Evolutionary conservation across 1,284 basidiomycete genomes (phyloP), one percentile per base, ranked within the genome.

Genomic region (Microbotryomycetes sp.): DNA sequence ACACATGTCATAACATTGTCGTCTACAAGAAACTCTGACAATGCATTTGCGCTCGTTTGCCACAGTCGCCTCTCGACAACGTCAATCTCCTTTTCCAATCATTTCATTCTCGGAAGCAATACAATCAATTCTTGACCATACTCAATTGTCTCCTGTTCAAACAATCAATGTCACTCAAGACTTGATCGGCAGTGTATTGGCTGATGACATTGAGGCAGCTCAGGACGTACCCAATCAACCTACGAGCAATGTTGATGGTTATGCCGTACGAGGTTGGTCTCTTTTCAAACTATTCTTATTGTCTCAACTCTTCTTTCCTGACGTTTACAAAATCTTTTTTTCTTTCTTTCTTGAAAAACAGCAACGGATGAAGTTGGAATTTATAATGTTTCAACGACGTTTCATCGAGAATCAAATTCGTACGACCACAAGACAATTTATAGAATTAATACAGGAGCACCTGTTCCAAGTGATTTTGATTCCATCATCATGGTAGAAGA

Each of bases 401-500:
- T 67, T 67, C 62, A 58, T n/a, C 30, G 81, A 83, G 67, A 42
- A 72, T 36, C 36, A 70, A 73, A 88, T 2, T 83, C 84, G 0
- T 64, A 71, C 4, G 82, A 81, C 6, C n/a, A n/a, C n/a, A n/a
- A n/a, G n/a, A 76, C 76, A 9, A 80, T 89, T 58, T 88, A 84
- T 73, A 83, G 88, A 49, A 82, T 92, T 74, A 89, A 88, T 75
- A 88, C 86, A 0, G 87, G 89, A 6, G 85, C 83, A 1, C 83
- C 87, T 0, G 77, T 93, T 1, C 91, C 90, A 0, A 72, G 75
- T 0, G 88, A 87, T 2, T 78, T 86, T 6, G 86, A 92, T 72
- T 77, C 88, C 0, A 85, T 92, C 0, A 85, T 93, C 73, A 92
- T 92, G 89, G 90, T 93, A 19, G 90, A 93, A 76, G 90, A 93